phyloP scores from a whole-genome alignment of 1,284 basidiomycete genomes.

The Cryptococcus hybrid region DNA sequence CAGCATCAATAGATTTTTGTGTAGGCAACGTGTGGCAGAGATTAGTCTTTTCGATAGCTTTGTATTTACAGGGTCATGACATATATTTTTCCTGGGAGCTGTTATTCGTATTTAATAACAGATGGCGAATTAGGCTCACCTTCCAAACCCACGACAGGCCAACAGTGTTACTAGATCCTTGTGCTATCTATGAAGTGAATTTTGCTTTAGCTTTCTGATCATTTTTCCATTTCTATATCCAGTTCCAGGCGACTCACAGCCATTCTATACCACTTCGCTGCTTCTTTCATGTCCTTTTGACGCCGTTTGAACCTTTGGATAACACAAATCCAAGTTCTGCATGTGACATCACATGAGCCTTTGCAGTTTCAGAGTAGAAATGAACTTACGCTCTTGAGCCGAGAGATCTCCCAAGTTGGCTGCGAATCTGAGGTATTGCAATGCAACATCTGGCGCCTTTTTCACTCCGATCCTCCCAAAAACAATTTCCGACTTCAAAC shows the following conservation, averaged over 20 bases:
- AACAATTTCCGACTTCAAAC: constrained; percentile 47
- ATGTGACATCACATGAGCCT: not conserved
- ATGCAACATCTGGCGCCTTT: constrained; percentile 37
- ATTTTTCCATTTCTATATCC: not conserved
- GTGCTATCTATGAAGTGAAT: constrained; percentile 13
- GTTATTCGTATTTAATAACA: too few relatives aligned
- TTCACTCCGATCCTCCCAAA: constrained; percentile 46
- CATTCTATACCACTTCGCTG: constrained; percentile 49
- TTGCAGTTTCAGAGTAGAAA: too few relatives aligned
- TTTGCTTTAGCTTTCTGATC: not conserved
- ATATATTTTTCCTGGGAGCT: too few relatives aligned
- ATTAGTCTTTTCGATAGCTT: too few relatives aligned
- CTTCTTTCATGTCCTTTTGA: constrained; percentile 50
- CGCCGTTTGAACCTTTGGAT: constrained; percentile 40
- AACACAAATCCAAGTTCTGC: constrained; percentile 46
- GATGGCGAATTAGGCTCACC: constrained; percentile 11
- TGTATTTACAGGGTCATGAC: too few relatives aligned
- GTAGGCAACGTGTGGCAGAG: too few relatives aligned
- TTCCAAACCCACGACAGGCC: constrained; percentile 52
- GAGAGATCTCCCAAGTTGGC: constrained; percentile 44
- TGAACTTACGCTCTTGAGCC: constrained; percentile 47
- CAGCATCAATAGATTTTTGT: too few relatives aligned
- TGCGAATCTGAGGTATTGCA: constrained; percentile 45
- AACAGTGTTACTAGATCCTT: constrained; percentile 38
- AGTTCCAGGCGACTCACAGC: constrained; percentile 25